A percentile compares a stretch with the other conserved stretches of the same genome.
Evolutionary conservation across 192 early-diverging fungal species (phyloP).

Genomic region (Linnemannia hyalina): DNA sequence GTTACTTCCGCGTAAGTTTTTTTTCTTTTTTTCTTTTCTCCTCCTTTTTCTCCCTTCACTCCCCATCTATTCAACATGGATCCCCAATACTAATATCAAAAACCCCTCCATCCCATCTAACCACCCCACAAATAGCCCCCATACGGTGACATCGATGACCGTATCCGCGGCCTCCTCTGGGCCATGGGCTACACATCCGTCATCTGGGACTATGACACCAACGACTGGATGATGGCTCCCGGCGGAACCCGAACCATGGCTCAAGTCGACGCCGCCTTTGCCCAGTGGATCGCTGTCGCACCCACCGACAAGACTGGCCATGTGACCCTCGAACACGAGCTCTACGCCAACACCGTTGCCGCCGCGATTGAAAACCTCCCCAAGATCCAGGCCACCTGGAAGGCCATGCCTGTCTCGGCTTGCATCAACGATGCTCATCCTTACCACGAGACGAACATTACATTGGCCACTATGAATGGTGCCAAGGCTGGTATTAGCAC

Average conservation of each 20-base stretch:
- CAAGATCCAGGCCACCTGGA: conserved; percentile 43
- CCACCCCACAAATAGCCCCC: conserved; percentile 27
- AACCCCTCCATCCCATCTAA: neutral
- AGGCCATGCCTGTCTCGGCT: conserved; percentile 46
- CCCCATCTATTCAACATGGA: neutral
- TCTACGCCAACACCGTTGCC: conserved; percentile 57
- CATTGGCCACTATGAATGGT: conserved; percentile 35
- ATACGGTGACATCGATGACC: conserved; percentile 37
- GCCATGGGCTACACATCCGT: conserved; percentile 60
- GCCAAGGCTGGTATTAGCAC: conserved; percentile 15
- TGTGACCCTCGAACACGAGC: conserved; percentile 62
- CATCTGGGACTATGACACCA: conserved; percentile 67
- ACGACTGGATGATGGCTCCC: conserved; percentile 63
- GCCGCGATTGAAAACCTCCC: conserved; percentile 61
- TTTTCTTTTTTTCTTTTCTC: neutral
- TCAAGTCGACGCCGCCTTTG: conserved; percentile 54
- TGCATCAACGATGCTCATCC: conserved; percentile 53
- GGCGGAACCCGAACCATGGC: conserved; percentile 25
- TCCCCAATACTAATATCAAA: neutral
- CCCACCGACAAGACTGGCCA: conserved; percentile 56
- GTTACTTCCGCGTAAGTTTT: conserved; percentile 56
- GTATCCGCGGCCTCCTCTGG: conserved; percentile 35
- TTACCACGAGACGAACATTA: conserved; percentile 53
- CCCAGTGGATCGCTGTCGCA: conserved; percentile 58
- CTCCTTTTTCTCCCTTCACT: neutral